Evolutionary conservation across 495 filamentous ascomycete genomes (phyloP).

Genomic region (Hypoxylon rickii): DNA sequence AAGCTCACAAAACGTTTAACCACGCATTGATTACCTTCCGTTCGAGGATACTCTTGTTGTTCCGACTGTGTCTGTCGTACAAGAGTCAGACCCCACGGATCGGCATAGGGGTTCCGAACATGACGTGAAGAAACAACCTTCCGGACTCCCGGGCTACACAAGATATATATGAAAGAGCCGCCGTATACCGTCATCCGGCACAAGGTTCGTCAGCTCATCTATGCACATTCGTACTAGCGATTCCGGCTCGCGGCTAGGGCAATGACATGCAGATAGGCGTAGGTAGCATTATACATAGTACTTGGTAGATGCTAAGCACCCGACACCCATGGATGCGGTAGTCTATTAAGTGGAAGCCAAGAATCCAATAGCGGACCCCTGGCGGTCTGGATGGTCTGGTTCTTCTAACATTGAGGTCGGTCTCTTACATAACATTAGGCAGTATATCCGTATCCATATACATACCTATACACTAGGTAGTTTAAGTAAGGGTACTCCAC

Average conservation of each 20-base stretch:
- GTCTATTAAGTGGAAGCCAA: constrained; percentile 11
- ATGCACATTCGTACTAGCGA: constrained; percentile 1
- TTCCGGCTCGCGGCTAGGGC: too few relatives aligned
- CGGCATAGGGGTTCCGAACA: constrained; percentile 10
- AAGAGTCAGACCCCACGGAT: not conserved
- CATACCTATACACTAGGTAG: too few relatives aligned
- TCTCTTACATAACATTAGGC: constrained; percentile 14
- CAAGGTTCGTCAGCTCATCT: constrained; percentile 1
- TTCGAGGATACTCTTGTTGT: not conserved
- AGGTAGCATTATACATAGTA: too few relatives aligned
- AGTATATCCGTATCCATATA: too few relatives aligned
- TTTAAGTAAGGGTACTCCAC: constrained; percentile 18
- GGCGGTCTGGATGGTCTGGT: too few relatives aligned
- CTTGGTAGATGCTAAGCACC: too few relatives aligned
- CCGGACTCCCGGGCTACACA: not conserved
- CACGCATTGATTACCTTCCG: not conserved
- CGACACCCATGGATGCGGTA: too few relatives aligned
- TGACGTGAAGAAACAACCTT: not conserved
- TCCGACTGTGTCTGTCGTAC: not conserved
- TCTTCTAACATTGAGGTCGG: too few relatives aligned
- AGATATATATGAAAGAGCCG: not conserved
- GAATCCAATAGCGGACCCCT: constrained; percentile 11
- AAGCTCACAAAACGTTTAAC: not conserved
- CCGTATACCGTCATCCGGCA: constrained; percentile 7
- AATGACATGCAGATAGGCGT: constrained; percentile 18